These are phyloP conservation scores for Coccomyxa sp. DNA, from an alignment of 139 green algal species.

Conservation along the genomic window DNA sequence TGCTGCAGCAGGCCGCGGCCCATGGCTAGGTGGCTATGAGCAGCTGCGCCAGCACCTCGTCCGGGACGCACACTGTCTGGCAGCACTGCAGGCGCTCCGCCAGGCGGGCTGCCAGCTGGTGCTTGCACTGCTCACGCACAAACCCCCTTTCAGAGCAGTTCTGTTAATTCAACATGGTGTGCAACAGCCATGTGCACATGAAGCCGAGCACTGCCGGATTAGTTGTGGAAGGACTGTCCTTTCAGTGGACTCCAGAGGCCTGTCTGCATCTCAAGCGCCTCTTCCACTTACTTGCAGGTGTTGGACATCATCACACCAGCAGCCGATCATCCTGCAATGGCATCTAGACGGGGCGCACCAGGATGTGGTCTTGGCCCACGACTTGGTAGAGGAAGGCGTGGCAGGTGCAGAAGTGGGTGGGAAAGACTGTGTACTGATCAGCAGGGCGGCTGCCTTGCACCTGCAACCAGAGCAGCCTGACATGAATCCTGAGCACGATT, in stretches of 20 bases:
- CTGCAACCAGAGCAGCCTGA: constrained; percentile 15
- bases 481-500: too few relatives aligned
- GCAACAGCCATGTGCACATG: too few relatives aligned
- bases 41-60: constrained; percentile 19
- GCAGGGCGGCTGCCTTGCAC: constrained; percentile 41
- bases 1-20: background rate
- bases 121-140: constrained; percentile 73
- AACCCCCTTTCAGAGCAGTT: background rate
- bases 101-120: constrained; percentile 75
- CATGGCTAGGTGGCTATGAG: background rate
- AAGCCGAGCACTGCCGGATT: too few relatives aligned
- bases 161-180: too few relatives aligned
- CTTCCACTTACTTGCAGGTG: background rate
- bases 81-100: constrained; percentile 31
- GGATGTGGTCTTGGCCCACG: constrained; percentile 26
- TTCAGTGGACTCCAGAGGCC: too few relatives aligned
- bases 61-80: constrained; percentile 16
- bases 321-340: background rate
- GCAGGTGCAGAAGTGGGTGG: constrained; percentile 78
- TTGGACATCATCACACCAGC: background rate
- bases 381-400: constrained; percentile 82
- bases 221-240: too few relatives aligned
- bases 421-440: constrained; percentile 68
- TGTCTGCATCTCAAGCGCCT: too few relatives aligned
- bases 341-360: background rate